phyloP scores from a whole-genome alignment of 2,329 filamentous ascomycete species.

The Blumeriella jaapii region DNA sequence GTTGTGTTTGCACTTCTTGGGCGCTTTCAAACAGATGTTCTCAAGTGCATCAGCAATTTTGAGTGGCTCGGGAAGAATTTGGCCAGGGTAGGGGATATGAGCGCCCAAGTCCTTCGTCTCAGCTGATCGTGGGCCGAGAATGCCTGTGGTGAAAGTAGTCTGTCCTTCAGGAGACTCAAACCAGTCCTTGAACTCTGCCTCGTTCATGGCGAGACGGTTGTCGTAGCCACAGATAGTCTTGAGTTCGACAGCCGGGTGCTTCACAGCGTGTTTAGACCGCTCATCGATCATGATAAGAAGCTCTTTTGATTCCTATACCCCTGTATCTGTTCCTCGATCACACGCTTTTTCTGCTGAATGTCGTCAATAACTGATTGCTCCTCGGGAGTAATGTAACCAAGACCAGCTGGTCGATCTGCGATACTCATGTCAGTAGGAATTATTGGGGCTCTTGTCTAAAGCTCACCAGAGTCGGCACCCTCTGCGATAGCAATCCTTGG shows the following conservation, averaged over 20 bases:
- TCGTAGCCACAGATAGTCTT: conserved; percentile 25
- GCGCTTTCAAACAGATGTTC: conserved; percentile 20
- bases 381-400: conserved; percentile 21
- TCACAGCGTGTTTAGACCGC: conserved; percentile 15
- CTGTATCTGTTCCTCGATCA: conserved; percentile 14
- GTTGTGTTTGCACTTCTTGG: conserved; percentile 20
- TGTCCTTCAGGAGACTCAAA: conserved; percentile 18
- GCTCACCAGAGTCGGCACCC: conserved; percentile 21
- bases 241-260: conserved; percentile 14
- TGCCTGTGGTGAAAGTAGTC: conserved; percentile 16
- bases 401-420: conserved; percentile 18
- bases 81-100: conserved; percentile 13
- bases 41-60: conserved; percentile 15
- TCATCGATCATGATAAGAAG: conserved; percentile 22
- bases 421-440: background rate
- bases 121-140: conserved; percentile 22
- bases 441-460: background rate
- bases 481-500: conserved; percentile 20
- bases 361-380: conserved; percentile 17
- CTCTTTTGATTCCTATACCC: conserved; percentile 13
- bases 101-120: conserved; percentile 16
- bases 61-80: conserved; percentile 6
- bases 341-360: conserved; percentile 13
- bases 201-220: conserved; percentile 23
- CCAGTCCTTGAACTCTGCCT: conserved; percentile 21